Evolutionary conservation across 371 early-diverging fungal species (phyloP).

Genomic region (Rhizomucor miehei): DNA sequence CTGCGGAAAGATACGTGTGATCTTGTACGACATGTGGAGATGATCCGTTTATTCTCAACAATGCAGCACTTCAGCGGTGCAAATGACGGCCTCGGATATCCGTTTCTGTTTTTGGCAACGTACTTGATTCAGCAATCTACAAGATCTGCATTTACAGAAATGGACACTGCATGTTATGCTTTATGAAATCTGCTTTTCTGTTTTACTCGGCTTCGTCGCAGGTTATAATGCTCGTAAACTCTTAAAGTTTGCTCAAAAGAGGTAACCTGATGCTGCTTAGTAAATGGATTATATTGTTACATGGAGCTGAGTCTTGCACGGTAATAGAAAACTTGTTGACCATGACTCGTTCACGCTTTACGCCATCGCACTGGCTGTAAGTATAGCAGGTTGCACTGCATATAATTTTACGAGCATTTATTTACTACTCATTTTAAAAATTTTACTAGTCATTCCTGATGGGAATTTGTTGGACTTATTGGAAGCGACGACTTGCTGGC

Average conservation of each 20-base stretch:
- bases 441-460: constrained; percentile 65
- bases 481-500: constrained; percentile 88
- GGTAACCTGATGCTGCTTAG: no score
- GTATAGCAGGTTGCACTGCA: neutral
- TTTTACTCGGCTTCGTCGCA: constrained; percentile 70
- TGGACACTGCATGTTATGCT: constrained; percentile 71
- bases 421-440: neutral
- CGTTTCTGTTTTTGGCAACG: constrained; percentile 80
- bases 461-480: constrained; percentile 72
- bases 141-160: constrained; percentile 56
- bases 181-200: constrained; percentile 73
- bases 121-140: constrained; percentile 57
- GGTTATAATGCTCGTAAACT: constrained; percentile 72
- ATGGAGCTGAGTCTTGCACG: no score
- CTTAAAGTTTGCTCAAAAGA: constrained; percentile 66
- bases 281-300: no score
- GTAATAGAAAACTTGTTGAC: constrained; percentile 70
- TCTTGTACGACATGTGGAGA: neutral
- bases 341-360: constrained; percentile 86
- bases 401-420: neutral
- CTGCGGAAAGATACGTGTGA: constrained; percentile 71
- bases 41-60: neutral
- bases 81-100: constrained; percentile 83
- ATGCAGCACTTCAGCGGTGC: constrained; percentile 50
- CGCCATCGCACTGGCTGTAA: constrained; percentile 77